Conservation (phyloP, 371 early-diverging fungal genomes). For the Apophysomyces trapeziformis region DNA sequence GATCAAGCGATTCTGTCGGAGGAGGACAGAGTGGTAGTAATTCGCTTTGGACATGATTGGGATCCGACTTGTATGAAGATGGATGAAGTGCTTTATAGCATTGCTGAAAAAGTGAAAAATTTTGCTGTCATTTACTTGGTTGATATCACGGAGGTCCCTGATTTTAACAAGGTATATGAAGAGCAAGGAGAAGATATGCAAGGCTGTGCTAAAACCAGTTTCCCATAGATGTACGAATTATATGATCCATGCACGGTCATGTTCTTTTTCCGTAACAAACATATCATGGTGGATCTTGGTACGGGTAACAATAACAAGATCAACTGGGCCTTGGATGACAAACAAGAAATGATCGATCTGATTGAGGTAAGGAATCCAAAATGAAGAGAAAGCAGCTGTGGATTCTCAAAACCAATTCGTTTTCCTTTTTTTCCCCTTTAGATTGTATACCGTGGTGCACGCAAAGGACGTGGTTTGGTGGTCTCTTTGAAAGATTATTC, state of each 20-base stretch:
- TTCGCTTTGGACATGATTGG: slow-evolving; percentile 98
- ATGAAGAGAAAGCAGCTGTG: too few relatives aligned
- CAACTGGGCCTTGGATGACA: slow-evolving; percentile 93
- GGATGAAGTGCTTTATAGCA: slow-evolving; percentile 93
- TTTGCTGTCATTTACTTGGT: slow-evolving; percentile 96
- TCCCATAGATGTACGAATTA: slow-evolving; percentile 86
- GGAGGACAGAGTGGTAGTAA: slow-evolving; percentile 95
- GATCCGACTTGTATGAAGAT: slow-evolving; percentile 96
- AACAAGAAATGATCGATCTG: slow-evolving; percentile 89
- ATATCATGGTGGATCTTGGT: slow-evolving; percentile 98
- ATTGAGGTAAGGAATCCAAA: slow-evolving; percentile 60
- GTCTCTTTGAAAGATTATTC: slow-evolving; percentile 96
- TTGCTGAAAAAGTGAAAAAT: slow-evolving; percentile 96
- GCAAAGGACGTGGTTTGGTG: slow-evolving; percentile 95
- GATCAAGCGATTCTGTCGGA: slow-evolving; percentile 98
- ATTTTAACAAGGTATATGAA: slow-evolving; percentile 81
- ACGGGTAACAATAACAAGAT: slow-evolving; percentile 99
- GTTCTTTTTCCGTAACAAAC: slow-evolving; percentile 96
- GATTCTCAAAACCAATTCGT: too few relatives aligned
- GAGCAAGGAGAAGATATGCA: neutral
- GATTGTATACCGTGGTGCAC: slow-evolving; percentile 91
- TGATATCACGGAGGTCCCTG: slow-evolving; percentile 85
- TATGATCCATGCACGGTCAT: slow-evolving; percentile 96
- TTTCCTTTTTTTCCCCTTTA: neutral
- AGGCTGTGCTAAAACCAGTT: neutral